A percentile compares a stretch with the other conserved stretches of the same genome.
Evolutionary conservation across 768 basidiomycete genomes (phyloP).

Genomic region (Boletus sp.): DNA sequence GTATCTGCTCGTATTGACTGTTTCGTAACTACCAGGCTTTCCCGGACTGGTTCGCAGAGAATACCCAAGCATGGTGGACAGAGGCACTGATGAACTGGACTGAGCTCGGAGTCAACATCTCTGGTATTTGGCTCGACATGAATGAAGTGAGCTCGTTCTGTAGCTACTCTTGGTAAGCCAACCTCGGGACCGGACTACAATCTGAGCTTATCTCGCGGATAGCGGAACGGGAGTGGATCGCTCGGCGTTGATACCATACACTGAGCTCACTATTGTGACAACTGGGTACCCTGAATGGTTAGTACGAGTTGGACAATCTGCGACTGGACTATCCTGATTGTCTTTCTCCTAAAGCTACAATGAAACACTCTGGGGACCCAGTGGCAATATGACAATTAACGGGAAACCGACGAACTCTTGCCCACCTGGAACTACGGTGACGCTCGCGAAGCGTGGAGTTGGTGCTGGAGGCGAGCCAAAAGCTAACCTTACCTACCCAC

Average conservation of each 20-base stretch:
- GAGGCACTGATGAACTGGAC: slow-evolving; percentile 59
- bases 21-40: slow-evolving; percentile 40
- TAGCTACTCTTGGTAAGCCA: slow-evolving; percentile 51
- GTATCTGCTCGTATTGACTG: neutral
- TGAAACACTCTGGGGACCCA: slow-evolving; percentile 56
- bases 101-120: slow-evolving; percentile 50
- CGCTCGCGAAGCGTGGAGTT: slow-evolving; percentile 42
- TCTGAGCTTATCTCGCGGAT: slow-evolving; percentile 1
- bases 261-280: slow-evolving; percentile 45
- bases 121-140: slow-evolving; percentile 71
- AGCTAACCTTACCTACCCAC: slow-evolving; percentile 54
- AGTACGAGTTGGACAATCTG: neutral
- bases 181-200: no score
- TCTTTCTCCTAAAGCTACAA: slow-evolving; percentile 49
- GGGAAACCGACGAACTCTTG: slow-evolving; percentile 55
- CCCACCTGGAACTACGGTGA: slow-evolving; percentile 7
- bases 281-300: slow-evolving; percentile 71
- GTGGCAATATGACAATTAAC: slow-evolving; percentile 74
- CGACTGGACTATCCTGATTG: neutral
- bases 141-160: slow-evolving; percentile 69
- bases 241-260: slow-evolving; percentile 58
- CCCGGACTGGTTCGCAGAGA: slow-evolving; percentile 59
- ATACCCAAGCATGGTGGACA: slow-evolving; percentile 58
- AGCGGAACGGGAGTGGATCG: slow-evolving; percentile 54
- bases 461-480: slow-evolving; percentile 49